Base-by-base conservation (phyloP, 176 grass and related monocot species). In the Phragmites australis region DNA sequence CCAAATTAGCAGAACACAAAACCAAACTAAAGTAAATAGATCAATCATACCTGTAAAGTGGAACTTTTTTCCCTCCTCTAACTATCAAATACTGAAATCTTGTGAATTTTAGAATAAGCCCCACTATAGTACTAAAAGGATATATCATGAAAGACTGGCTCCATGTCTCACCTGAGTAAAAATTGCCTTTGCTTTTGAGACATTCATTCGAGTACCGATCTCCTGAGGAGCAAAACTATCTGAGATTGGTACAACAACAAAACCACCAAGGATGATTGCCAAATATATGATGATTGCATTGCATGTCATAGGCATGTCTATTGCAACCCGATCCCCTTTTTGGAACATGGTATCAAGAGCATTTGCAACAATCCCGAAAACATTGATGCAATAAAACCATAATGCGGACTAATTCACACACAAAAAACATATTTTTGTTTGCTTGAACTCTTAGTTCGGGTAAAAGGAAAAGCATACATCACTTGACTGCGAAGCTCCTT, bases 291-390 rank as follows among this genome's bases (percentile, higher is more conserved):
- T 87, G 17, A 97, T 91, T 50, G 94, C 91, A 56, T 86, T 88
- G 81, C 88, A 97, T 70, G 94, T 93, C 94, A 97, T 91, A 81
- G 94, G 94, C 94, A 93, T 97, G 80, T 97, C 91, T 50, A 93
- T 91, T 65, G 94, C 94, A 84, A 97, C 90, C 50, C 65, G 78
- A 55, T 93, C 94, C 52, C 89, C 94, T 40, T 91, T 88, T 9
- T 46, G 76, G 69, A 97, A 93, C 75, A 97, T 81, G 65, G 87
- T 86, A 74, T 93, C 91, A 66, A 97, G 82, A 0, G 91, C 88
- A 88, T 85, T 81, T 78, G 91, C 94, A 59, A 93, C 91, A 40
- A 56, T 74, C 79, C 91, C 93, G 80, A 40, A 73, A 93, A 78
- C 31, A 53, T 29, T 6, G 44, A 80, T 25, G 61, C 25, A 57